Evolutionary conservation across 441 rosid genomes (phyloP).

Genomic region (Arabidopsis hybrid): DNA sequence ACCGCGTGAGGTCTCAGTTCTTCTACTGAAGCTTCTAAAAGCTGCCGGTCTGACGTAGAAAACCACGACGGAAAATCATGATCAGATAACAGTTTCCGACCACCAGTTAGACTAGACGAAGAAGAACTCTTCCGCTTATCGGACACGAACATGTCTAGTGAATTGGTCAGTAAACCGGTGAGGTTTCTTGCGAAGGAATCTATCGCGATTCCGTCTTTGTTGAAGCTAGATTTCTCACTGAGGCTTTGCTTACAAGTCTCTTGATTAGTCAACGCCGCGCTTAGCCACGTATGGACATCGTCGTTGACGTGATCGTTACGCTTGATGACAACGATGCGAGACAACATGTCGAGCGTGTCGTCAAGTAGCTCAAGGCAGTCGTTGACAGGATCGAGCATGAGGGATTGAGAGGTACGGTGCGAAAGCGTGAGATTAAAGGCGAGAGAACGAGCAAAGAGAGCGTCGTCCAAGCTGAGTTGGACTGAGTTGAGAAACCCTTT

Average conservation of each 20-base stretch:
- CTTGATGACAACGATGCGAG: slow-evolving; percentile 37
- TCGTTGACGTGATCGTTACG: slow-evolving; percentile 17
- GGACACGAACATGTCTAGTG: slow-evolving; percentile 38
- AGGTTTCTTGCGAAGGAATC: slow-evolving; percentile 43
- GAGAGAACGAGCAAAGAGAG: slow-evolving; percentile 44
- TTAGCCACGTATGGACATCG: slow-evolving; percentile 50
- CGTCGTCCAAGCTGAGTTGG: slow-evolving; percentile 39
- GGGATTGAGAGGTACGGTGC: background rate
- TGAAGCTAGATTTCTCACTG: slow-evolving; percentile 29
- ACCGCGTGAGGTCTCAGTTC: slow-evolving; percentile 49
- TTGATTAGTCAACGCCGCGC: slow-evolving; percentile 55
- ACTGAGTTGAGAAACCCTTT: slow-evolving; percentile 46
- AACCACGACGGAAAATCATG: slow-evolving; percentile 56
- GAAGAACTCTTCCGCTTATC: slow-evolving; percentile 5
- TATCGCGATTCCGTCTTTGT: slow-evolving; percentile 13
- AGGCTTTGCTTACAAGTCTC: slow-evolving; percentile 50
- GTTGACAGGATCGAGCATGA: slow-evolving; percentile 25
- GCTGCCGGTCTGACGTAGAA: slow-evolving; percentile 45
- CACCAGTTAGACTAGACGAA: slow-evolving; percentile 8
- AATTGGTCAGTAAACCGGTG: slow-evolving; percentile 42
- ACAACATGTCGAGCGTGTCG: slow-evolving; percentile 54
- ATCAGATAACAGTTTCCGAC: slow-evolving; percentile 34
- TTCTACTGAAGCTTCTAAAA: slow-evolving; percentile 52
- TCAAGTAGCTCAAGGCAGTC: slow-evolving; percentile 62
- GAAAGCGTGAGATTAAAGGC: slow-evolving; percentile 40